Base-by-base conservation (phyloP, 176 grass and related monocot genomes). In the Musa acuminata region DNA sequence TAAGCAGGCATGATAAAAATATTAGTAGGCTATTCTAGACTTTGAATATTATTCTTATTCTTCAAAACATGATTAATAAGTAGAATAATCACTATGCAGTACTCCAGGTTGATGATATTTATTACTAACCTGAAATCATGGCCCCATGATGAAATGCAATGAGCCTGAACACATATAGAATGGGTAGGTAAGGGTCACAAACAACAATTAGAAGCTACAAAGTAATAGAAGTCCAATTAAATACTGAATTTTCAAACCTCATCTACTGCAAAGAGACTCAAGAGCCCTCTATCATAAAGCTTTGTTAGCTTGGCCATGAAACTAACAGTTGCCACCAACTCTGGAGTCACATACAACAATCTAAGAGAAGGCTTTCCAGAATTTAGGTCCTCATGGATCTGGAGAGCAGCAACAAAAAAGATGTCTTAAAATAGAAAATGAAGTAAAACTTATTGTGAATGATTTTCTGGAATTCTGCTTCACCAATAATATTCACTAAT, bases 121-220 rank as follows among this genome's bases (percentile, higher is more conserved):
- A 20, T 29, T 19, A 49, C 67, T 70, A 77, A 97, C 94, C 94
- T 89, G 84, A 97, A 97, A 89, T 97, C 87, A 69, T 97, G 94
- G 72, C 94, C 94, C 94, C 94, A 97, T 62, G 80, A 79, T 82
- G 94, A 97, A 80, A 97, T 91, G 77, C 94, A 97, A 53, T 97
- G 90, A 85, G 94, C 94, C 94, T 97, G 72, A 77, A 80, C 73
- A 74, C 67, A 71, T 78, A 17, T 21, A 59, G 24, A 25, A 29
- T 50, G 74, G n/a, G 81, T 60, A 75, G 76, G 55, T 78, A 82
- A 80, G 62, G 50, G 74, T 49, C 21, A 53, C 43, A 57, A 75
- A 55, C 11, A 22, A 78, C 16, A 78, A 78, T 69, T 29, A 52
- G n/a, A 49, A 76, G 11, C 52, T 0, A 27, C 0, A 63, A 52